Percentiles rank a stretch among this genome's conserved stretches.
phyloP scores from a whole-genome alignment of 2,329 filamentous ascomycete species.

The Emergomyces pasteurianus region DNA sequence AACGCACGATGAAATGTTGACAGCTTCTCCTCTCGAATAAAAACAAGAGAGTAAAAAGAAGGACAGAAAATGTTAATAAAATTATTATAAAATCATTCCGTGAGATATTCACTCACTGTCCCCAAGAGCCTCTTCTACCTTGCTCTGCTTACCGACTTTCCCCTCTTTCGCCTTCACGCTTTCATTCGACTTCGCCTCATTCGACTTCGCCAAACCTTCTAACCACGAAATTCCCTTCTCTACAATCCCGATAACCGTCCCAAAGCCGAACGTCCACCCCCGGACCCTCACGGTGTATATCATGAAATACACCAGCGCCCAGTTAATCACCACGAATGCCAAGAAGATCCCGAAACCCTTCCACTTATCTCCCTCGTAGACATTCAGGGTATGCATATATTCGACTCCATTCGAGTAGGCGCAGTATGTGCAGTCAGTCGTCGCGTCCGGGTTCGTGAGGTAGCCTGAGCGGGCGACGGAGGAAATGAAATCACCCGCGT shows the following conservation, averaged over 20 bases:
- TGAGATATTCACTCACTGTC: neutral
- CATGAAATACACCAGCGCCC: conserved; percentile 7
- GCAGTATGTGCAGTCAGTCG: conserved; percentile 34
- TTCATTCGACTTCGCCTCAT: conserved; percentile 13
- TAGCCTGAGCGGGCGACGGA: conserved; percentile 40
- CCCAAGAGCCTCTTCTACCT: neutral
- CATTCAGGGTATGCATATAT: conserved; percentile 3
- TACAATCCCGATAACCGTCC: conserved; percentile 40
- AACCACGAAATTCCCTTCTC: conserved; percentile 29
- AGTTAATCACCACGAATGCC: conserved; percentile 6
- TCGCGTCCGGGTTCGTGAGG: conserved; percentile 50
- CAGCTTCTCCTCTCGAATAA: neutral
- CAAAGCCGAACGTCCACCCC: conserved; percentile 29
- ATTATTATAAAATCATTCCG: neutral
- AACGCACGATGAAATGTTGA: neutral
- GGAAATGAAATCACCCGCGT: conserved; percentile 49
- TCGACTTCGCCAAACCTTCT: conserved; percentile 11
- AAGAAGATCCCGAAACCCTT: conserved; percentile 6
- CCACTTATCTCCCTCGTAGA: conserved; percentile 7
- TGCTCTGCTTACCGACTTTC: neutral
- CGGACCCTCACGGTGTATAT: conserved; percentile 4
- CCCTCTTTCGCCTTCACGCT: conserved; percentile 1
- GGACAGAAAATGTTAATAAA: neutral
- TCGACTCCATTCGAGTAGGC: neutral
- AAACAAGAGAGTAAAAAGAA: neutral